A percentile compares a stretch with the other conserved stretches of the same genome.
Evolutionary conservation across 164 flowering plant species (phyloP).

Genomic region (Dillenia suffruticosa): DNA sequence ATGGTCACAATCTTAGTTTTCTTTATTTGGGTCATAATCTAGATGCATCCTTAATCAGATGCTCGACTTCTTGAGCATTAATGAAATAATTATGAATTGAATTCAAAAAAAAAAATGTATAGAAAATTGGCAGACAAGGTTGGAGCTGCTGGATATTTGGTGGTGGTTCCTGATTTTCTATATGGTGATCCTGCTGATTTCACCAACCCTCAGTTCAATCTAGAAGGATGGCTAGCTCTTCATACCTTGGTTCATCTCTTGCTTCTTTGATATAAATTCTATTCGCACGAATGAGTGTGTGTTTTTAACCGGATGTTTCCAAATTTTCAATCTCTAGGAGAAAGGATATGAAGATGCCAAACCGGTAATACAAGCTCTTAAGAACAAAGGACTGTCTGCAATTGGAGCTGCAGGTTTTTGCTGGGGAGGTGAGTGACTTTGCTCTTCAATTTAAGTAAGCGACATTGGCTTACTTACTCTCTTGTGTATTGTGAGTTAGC

Average conservation of each 20-base stretch:
- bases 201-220: conserved; percentile 3
- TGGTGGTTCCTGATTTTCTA: conserved; percentile 33
- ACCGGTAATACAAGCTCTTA: conserved; percentile 31
- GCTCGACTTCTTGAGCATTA: too few species aligned
- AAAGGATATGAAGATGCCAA: conserved; percentile 51
- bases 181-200: conserved; percentile 20
- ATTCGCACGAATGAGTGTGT: too few species aligned
- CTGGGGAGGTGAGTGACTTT: conserved; percentile 36
- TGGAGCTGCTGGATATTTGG: conserved; percentile 24
- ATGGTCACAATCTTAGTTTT: too few species aligned
- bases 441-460: too few species aligned
- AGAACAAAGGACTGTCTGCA: conserved; percentile 26
- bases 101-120: not conserved
- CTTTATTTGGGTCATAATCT: too few species aligned
- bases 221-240: conserved; percentile 10
- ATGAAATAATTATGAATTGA: not conserved
- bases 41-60: too few species aligned
- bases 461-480: too few species aligned
- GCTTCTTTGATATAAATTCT: too few species aligned
- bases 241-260: conserved; percentile 20
- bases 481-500: too few species aligned
- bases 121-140: conserved; percentile 24
- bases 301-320: too few species aligned
- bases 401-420: conserved; percentile 51
- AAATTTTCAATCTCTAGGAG: conserved; percentile 16